A percentile compares a stretch with the other conserved stretches of the same genome.
Evolutionary conservation across 2,329 filamentous ascomycete genomes (phyloP).

Genomic region (Juglanconis sp.): DNA sequence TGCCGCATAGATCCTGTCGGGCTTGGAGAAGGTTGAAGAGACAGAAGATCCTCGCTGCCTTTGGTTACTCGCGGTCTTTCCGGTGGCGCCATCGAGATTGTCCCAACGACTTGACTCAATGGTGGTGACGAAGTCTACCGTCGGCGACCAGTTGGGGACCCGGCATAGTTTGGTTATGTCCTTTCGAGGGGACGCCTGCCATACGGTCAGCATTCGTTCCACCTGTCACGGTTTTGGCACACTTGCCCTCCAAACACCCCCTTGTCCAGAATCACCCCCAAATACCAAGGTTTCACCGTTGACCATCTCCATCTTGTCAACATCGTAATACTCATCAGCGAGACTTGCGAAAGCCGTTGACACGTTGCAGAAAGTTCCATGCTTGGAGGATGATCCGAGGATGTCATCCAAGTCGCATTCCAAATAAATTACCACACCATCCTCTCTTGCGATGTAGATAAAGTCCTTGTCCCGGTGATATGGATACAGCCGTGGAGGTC

Average conservation of each 20-base stretch:
- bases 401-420: constrained; percentile 60
- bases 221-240: not conserved
- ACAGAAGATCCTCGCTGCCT: constrained; percentile 36
- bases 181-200: constrained; percentile 52
- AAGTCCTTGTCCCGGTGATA: constrained; percentile 68
- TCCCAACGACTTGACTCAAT: constrained; percentile 33
- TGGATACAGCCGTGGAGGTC: constrained; percentile 64
- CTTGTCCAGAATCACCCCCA: constrained; percentile 74
- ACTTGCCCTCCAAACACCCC: constrained; percentile 70
- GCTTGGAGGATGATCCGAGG: constrained; percentile 51
- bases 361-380: constrained; percentile 71
- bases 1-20: constrained; percentile 64
- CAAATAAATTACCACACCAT: constrained; percentile 73
- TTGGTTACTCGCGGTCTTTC: constrained; percentile 20
- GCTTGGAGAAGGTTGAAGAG: constrained; percentile 40
- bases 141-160: constrained; percentile 63
- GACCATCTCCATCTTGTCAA: constrained; percentile 9
- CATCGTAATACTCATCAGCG: constrained; percentile 48
- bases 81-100: constrained; percentile 17
- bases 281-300: constrained; percentile 73
- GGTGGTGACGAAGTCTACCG: constrained; percentile 53
- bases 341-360: constrained; percentile 78
- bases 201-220: not conserved
- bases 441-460: constrained; percentile 84
- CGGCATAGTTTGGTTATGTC: constrained; percentile 52